Conservation (phyloP, 805 yeast genomes). For the Ogataea polymorpha region DNA sequence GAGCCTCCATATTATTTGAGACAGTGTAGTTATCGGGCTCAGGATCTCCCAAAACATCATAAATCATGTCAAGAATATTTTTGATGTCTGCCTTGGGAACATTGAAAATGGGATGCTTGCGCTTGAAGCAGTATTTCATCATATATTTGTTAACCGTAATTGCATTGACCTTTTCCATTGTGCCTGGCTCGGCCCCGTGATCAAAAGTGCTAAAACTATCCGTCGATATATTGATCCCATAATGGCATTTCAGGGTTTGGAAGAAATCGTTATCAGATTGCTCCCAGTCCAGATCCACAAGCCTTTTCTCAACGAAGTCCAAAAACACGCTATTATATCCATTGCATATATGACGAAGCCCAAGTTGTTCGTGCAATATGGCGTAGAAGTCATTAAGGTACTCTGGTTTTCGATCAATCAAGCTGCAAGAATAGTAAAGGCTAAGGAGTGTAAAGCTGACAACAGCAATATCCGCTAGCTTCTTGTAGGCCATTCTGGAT, state of each 20-base stretch:
- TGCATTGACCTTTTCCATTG: conserved; percentile 39
- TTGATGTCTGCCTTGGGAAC: conserved; percentile 71
- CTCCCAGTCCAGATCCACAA: conserved; percentile 40
- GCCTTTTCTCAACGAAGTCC: conserved; percentile 51
- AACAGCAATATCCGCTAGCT: conserved; percentile 44
- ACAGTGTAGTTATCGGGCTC: conserved; percentile 41
- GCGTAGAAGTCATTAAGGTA: conserved; percentile 46
- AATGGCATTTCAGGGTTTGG: conserved; percentile 76
- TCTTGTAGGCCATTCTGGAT: conserved; percentile 42
- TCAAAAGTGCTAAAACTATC: conserved; percentile 63
- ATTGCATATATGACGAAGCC: conserved; percentile 67
- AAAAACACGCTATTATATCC: conserved; percentile 60
- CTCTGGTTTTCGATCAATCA: conserved; percentile 21
- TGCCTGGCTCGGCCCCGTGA: conserved; percentile 49
- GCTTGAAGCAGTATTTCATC: conserved; percentile 51
- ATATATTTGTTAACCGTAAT: conserved; percentile 40
- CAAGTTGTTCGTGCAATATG: conserved; percentile 70
- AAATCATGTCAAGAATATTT: conserved; percentile 63
- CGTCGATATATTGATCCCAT: conserved; percentile 59
- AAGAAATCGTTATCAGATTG: conserved; percentile 66
- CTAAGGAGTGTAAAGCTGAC: conserved; percentile 37
- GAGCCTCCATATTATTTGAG: conserved; percentile 41
- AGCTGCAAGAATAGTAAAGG: conserved; percentile 34
- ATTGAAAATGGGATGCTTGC: conserved; percentile 56
- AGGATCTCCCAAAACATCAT: conserved; percentile 71